Evolutionary conservation across 1,139 yeast species (phyloP).

Genomic region (Starmera stellimalicola): DNA sequence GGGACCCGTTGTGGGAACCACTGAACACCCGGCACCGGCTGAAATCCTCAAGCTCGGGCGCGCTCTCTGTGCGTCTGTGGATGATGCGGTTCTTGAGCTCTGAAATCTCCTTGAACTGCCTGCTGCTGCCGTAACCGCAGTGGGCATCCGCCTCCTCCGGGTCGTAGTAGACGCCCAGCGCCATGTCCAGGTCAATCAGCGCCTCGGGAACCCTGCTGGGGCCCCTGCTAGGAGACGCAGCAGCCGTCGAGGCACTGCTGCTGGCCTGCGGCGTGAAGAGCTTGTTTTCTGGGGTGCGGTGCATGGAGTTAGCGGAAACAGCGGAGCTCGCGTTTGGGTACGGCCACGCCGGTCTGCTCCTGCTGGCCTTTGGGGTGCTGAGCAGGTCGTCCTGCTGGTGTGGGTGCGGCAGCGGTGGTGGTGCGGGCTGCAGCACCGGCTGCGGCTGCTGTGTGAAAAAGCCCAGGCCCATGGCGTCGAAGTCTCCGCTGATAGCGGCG

Average conservation of each 20-base stretch:
- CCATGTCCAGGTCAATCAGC: conserved; percentile 53
- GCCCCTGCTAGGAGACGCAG: conserved; percentile 1
- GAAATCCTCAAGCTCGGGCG: conserved; percentile 32
- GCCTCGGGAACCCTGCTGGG: conserved; percentile 44
- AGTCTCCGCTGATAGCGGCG: conserved; percentile 68
- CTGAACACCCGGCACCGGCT: conserved; percentile 13
- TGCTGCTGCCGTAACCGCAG: not conserved
- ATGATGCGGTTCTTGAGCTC: not conserved
- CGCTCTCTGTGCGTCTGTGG: conserved; percentile 40
- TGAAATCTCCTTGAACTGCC: not conserved
- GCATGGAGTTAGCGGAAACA: conserved; percentile 15
- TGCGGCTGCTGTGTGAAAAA: conserved; percentile 21
- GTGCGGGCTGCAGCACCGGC: not conserved
- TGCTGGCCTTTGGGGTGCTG: conserved; percentile 1
- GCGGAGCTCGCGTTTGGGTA: too few relatives aligned
- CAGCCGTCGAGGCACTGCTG: not conserved
- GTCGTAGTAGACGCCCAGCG: conserved; percentile 28
- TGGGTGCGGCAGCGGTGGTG: conserved; percentile 2
- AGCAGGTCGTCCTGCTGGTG: conserved; percentile 4
- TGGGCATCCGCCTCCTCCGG: too few relatives aligned
- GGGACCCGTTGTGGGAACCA: conserved; percentile 5
- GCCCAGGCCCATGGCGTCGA: conserved; percentile 30
- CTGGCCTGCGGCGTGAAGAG: not conserved
- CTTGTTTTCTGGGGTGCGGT: conserved; percentile 20
- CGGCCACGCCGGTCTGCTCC: not conserved